Evolutionary conservation across 1,284 basidiomycete genomes (phyloP).

Genomic region (Cryptococcus wingfieldii): DNA sequence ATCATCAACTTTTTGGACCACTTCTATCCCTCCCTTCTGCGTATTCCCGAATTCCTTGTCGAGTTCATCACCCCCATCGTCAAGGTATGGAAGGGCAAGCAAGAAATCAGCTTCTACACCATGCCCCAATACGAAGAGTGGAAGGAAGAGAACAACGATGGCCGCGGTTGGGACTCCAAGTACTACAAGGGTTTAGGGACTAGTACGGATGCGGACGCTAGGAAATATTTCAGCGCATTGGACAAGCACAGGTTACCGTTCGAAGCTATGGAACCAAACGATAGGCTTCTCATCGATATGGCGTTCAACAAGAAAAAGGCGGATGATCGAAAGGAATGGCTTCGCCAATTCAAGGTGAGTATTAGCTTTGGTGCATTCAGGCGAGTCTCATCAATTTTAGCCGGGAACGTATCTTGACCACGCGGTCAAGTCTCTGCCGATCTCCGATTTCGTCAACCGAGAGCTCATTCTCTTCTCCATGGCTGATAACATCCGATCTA

Average conservation of each 20-base stretch:
- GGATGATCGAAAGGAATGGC: slow-evolving; percentile 98
- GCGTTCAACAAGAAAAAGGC: slow-evolving; percentile 99
- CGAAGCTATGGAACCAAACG: slow-evolving; percentile 71
- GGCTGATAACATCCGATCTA: slow-evolving; percentile 96
- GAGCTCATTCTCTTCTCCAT: slow-evolving; percentile 99
- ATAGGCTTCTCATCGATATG: slow-evolving; percentile 87
- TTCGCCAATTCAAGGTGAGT: slow-evolving; percentile 80
- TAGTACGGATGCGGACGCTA: slow-evolving; percentile 79
- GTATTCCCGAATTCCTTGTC: slow-evolving; percentile 86
- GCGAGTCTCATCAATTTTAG: slow-evolving; percentile 47
- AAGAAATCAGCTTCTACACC: slow-evolving; percentile 88
- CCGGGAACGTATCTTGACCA: slow-evolving; percentile 95
- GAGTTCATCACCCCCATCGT: slow-evolving; percentile 99
- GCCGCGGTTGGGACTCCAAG: slow-evolving; percentile 83
- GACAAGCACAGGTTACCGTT: slow-evolving; percentile 93
- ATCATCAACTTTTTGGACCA: slow-evolving; percentile 98
- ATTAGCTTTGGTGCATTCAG: neutral
- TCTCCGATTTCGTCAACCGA: slow-evolving; percentile 95
- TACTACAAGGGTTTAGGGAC: slow-evolving; percentile 99
- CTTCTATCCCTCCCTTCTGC: slow-evolving; percentile 92
- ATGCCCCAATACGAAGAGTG: slow-evolving; percentile 96
- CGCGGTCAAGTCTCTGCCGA: slow-evolving; percentile 76
- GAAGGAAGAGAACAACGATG: slow-evolving; percentile 73
- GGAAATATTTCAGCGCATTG: slow-evolving; percentile 91
- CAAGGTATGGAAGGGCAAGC: slow-evolving; percentile 77